Conservation (phyloP, 192 early-diverging fungal genomes). For the Haplosporangium gracile region DNA sequence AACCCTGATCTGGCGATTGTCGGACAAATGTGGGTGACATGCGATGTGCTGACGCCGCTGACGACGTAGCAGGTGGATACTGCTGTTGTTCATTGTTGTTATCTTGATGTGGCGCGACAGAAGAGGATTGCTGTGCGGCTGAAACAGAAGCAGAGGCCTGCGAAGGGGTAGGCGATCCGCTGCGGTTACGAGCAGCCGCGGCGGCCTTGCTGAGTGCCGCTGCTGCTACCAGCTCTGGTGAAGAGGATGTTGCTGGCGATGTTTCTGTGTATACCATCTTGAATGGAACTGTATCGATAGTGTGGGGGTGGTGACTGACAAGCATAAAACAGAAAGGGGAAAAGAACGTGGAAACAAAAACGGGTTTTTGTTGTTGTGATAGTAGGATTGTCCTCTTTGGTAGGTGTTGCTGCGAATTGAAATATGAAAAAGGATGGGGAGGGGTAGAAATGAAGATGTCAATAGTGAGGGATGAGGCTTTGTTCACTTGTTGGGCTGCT, state of each 20-base stretch:
- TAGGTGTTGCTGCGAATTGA: too few relatives aligned
- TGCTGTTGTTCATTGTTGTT: slow-evolving; percentile 7
- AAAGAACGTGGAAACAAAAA: not conserved
- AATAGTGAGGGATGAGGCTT: too few relatives aligned
- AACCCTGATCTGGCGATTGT: slow-evolving; percentile 8
- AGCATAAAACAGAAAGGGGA: not conserved
- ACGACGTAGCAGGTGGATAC: not conserved
- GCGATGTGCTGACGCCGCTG: slow-evolving; percentile 5
- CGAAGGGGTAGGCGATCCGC: slow-evolving; percentile 17
- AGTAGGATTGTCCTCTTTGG: too few relatives aligned
- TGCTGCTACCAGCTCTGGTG: slow-evolving; percentile 14
- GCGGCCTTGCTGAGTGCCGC: slow-evolving; percentile 8
- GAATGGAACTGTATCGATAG: slow-evolving; percentile 3
- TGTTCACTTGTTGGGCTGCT: too few relatives aligned
- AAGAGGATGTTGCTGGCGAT: slow-evolving; percentile 11
- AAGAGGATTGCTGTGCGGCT: not conserved
- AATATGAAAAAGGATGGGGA: not conserved
- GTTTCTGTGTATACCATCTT: slow-evolving; percentile 16
- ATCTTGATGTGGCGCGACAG: not conserved
- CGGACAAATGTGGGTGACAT: slow-evolving; percentile 6
- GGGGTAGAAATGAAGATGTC: not conserved
- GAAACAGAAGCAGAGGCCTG: slow-evolving; percentile 6
- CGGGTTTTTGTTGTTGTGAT: not conserved
- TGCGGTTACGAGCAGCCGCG: not conserved
- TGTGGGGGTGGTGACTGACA: not conserved